These are phyloP conservation scores for Endothia cerciana DNA, from an alignment of 2,329 filamentous ascomycete genomes.

Conservation along the genomic window DNA sequence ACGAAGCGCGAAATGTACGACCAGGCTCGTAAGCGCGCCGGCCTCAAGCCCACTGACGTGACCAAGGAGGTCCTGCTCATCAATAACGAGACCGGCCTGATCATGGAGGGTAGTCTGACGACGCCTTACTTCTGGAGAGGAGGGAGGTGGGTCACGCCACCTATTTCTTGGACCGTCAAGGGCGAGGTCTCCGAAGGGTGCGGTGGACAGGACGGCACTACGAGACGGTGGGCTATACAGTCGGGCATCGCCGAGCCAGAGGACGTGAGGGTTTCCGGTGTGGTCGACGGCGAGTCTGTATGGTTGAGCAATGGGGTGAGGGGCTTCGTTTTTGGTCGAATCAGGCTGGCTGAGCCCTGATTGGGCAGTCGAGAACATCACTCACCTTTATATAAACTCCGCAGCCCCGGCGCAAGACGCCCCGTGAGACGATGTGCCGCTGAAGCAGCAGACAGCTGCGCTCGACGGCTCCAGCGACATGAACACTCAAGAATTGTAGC, in stretches of 20 bases:
- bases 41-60: slow-evolving; percentile 52
- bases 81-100: slow-evolving; percentile 59
- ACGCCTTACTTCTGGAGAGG: slow-evolving; percentile 80
- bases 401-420: not conserved
- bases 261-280: slow-evolving; percentile 58
- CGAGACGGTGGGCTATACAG: slow-evolving; percentile 80
- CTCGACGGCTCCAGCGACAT: not conserved
- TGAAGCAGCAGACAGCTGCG: not conserved
- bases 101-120: slow-evolving; percentile 87
- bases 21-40: slow-evolving; percentile 64
- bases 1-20: slow-evolving; percentile 75
- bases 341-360: slow-evolving; percentile 35
- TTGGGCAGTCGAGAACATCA: not conserved
- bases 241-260: slow-evolving; percentile 70
- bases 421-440: not conserved
- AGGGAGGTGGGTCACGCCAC: slow-evolving; percentile 79
- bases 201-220: slow-evolving; percentile 83
- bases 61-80: slow-evolving; percentile 76
- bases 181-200: slow-evolving; percentile 35
- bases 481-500: not conserved
- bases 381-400: not conserved
- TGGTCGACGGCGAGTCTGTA: slow-evolving; percentile 75
- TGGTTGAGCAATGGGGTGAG: slow-evolving; percentile 89
- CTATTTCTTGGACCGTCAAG: slow-evolving; percentile 51
- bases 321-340: slow-evolving; percentile 67